These are phyloP conservation scores for Brassica hybrid DNA, from an alignment of 441 rosid species.

Conservation along the genomic window DNA sequence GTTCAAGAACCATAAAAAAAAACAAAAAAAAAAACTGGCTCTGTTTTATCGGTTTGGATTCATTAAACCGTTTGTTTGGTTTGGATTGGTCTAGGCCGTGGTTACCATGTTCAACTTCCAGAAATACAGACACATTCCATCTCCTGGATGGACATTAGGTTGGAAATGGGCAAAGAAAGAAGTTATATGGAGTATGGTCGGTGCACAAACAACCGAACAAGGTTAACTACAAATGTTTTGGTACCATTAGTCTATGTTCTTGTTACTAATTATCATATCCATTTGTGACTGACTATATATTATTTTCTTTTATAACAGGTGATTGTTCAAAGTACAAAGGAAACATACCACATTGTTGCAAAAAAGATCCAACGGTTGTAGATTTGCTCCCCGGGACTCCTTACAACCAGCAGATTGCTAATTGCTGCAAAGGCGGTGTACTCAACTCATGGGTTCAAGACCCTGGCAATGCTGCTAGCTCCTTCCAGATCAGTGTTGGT, in stretches of 20 bases:
- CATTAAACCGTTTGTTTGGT: not conserved
- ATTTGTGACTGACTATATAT: no score
- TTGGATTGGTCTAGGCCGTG: slow-evolving; percentile 52
- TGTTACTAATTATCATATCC: not conserved
- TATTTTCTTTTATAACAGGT: slow-evolving; percentile 18
- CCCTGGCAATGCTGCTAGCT: slow-evolving; percentile 58
- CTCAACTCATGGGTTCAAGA: slow-evolving; percentile 62
- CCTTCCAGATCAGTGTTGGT: slow-evolving; percentile 76
- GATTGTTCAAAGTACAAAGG: slow-evolving; percentile 76
- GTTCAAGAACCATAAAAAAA: slow-evolving; percentile 27
- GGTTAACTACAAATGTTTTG: slow-evolving; percentile 32
- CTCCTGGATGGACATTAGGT: slow-evolving; percentile 75
- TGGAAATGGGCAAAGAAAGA: slow-evolving; percentile 82
- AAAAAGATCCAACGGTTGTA: slow-evolving; percentile 62
- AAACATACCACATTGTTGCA: slow-evolving; percentile 64
- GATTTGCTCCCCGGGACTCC: slow-evolving; percentile 67
- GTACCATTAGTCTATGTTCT: not conserved
- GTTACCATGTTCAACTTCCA: slow-evolving; percentile 71
- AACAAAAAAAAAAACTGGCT: not conserved
- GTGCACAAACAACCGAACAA: slow-evolving; percentile 64
- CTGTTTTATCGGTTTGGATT: not conserved
- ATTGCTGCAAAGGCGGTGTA: slow-evolving; percentile 73
- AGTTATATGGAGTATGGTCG: slow-evolving; percentile 73
- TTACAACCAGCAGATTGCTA: slow-evolving; percentile 63
- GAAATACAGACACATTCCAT: slow-evolving; percentile 64